A percentile compares a stretch with the other conserved stretches of the same genome.
These are phyloP conservation scores for Quercus parvula DNA, from an alignment of 306 rosid species.

Conservation along the genomic window DNA sequence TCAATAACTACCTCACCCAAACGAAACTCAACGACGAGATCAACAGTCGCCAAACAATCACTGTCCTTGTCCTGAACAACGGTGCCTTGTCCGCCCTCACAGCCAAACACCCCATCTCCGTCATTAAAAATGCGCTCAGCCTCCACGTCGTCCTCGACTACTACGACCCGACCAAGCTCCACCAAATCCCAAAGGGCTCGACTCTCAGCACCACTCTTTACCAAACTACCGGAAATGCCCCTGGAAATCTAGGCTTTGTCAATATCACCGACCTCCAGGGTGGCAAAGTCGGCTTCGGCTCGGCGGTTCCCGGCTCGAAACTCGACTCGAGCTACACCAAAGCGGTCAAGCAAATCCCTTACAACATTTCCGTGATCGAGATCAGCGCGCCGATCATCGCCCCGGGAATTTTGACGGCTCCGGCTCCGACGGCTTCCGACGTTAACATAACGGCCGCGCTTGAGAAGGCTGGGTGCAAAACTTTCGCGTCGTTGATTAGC, in stretches of 20 bases:
- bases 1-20: conserved; percentile 46
- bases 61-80: conserved; percentile 71
- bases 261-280: conserved; percentile 84
- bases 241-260: conserved; percentile 72
- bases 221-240: conserved; percentile 85
- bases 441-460: conserved; percentile 65
- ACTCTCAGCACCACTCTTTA: conserved; percentile 75
- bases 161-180: conserved; percentile 76
- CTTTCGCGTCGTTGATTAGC: conserved; percentile 48
- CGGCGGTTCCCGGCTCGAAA: conserved; percentile 83
- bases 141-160: conserved; percentile 77
- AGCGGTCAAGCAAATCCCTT: conserved; percentile 71
- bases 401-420: conserved; percentile 75
- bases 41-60: conserved; percentile 79
- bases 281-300: conserved; percentile 88
- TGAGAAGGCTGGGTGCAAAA: conserved; percentile 79
- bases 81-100: conserved; percentile 56
- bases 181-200: conserved; percentile 72
- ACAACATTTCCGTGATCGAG: conserved; percentile 80
- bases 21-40: conserved; percentile 83
- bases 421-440: conserved; percentile 64
- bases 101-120: conserved; percentile 67
- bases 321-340: conserved; percentile 79
- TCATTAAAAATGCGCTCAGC: conserved; percentile 69
- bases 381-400: conserved; percentile 70